A percentile compares a stretch with the other conserved stretches of the same genome.
Evolutionary conservation across 176 grass and related monocot genomes (phyloP).

Genomic region (Chrysopogon serrulatus): DNA sequence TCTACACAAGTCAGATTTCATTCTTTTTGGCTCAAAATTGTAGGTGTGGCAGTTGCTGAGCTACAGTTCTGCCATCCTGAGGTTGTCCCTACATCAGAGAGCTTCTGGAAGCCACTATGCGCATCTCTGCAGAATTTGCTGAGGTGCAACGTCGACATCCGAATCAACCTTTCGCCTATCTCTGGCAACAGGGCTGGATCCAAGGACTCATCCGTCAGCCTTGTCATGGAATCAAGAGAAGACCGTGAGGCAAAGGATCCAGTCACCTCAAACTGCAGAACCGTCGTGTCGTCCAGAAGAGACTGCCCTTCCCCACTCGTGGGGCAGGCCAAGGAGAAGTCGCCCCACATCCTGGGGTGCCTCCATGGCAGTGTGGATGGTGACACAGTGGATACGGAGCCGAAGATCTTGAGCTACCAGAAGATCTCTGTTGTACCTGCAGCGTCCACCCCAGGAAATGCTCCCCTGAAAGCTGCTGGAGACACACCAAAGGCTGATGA

Average conservation of each 20-base stretch:
- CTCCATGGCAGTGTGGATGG: slow-evolving; percentile 16
- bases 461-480: neutral
- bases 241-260: slow-evolving; percentile 13
- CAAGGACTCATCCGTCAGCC: slow-evolving; percentile 40
- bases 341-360: slow-evolving; percentile 26
- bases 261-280: slow-evolving; percentile 19
- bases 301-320: slow-evolving; percentile 5
- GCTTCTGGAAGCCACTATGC: slow-evolving; percentile 56
- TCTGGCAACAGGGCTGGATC: neutral
- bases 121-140: slow-evolving; percentile 71
- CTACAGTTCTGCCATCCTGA: slow-evolving; percentile 60
- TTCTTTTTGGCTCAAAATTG: slow-evolving; percentile 3
- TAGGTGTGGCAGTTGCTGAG: slow-evolving; percentile 67
- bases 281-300: slow-evolving; percentile 31
- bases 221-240: slow-evolving; percentile 48
- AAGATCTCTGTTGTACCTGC: slow-evolving; percentile 36
- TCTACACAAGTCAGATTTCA: neutral
- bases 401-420: slow-evolving; percentile 45
- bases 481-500: neutral
- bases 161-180: slow-evolving; percentile 49
- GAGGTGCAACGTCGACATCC: slow-evolving; percentile 68
- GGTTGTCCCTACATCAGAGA: slow-evolving; percentile 45
- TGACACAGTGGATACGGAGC: neutral
- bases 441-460: slow-evolving; percentile 21
- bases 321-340: slow-evolving; percentile 32